These are phyloP conservation scores for Scedosporium boydii DNA, from an alignment of 2,329 filamentous ascomycete species.

Conservation along the genomic window DNA sequence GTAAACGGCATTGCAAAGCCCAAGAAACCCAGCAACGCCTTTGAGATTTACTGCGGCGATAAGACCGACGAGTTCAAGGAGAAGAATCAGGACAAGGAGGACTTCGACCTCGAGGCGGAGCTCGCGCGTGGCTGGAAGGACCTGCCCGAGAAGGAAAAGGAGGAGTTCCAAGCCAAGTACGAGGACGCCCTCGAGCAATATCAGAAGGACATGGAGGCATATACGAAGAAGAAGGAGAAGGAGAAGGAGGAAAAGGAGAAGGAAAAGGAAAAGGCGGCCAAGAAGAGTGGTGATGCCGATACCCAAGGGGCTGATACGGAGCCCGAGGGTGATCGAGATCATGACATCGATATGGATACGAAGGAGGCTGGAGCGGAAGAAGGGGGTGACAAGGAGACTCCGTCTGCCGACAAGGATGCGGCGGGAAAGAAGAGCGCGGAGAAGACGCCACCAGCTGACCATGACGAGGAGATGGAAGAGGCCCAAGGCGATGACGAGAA, in stretches of 20 bases:
- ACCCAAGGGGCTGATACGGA: conserved; percentile 4
- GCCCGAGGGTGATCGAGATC: conserved; percentile 1
- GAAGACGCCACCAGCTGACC: neutral
- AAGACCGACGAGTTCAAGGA: conserved; percentile 28
- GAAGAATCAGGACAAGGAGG: conserved; percentile 12
- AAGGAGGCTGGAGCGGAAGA: conserved; percentile 5
- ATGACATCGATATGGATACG: conserved; percentile 3
- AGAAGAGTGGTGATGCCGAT: conserved; percentile 12
- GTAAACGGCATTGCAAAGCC: conserved; percentile 32
- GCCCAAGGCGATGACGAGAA: neutral
- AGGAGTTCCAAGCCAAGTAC: conserved; percentile 35
- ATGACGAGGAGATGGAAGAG: conserved; percentile 1
- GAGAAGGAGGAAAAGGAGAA: conserved; percentile 13
- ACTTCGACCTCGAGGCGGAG: conserved; percentile 40
- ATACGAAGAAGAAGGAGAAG: conserved; percentile 11
- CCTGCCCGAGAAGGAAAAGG: conserved; percentile 37
- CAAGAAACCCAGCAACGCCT: conserved; percentile 37
- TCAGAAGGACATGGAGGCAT: conserved; percentile 32
- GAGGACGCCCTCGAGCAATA: conserved; percentile 29
- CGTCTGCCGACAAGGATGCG: neutral
- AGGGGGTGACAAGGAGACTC: neutral
- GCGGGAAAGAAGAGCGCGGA: conserved; percentile 3
- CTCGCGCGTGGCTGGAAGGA: conserved; percentile 46
- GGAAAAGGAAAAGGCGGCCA: conserved; percentile 15
- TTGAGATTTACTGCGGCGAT: conserved; percentile 43